Conservation (phyloP, 202 grass and related monocot genomes). For the Brachypodium distachyon region DNA sequence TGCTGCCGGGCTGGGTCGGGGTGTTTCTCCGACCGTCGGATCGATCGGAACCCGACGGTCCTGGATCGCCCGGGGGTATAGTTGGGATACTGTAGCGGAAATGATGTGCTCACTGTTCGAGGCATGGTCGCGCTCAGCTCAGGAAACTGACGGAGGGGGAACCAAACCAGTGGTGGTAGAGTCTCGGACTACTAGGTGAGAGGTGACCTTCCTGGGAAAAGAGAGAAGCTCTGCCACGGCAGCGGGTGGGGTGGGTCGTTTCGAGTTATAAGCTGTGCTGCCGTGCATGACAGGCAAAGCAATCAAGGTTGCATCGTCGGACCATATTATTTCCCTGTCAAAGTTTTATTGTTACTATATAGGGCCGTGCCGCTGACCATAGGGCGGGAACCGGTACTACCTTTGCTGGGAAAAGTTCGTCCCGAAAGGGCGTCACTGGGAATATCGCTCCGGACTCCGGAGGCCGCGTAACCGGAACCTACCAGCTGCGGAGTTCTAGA, state of each 20-base stretch:
- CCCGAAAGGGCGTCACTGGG: too few species aligned
- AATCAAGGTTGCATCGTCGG: neutral
- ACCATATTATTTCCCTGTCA: neutral
- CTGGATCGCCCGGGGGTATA: neutral
- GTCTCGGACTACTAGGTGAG: neutral
- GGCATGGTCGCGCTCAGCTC: neutral
- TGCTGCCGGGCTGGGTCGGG: neutral
- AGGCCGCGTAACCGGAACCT: too few species aligned
- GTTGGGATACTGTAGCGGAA: neutral
- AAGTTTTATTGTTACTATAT: neutral
- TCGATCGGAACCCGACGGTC: neutral
- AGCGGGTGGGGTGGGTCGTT: neutral
- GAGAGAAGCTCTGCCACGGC: too few species aligned
- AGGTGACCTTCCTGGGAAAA: too few species aligned
- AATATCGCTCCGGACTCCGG: too few species aligned
- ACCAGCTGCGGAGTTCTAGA: too few species aligned
- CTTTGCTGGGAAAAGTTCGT: too few species aligned
- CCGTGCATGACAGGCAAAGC: constrained; percentile 23
- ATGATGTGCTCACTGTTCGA: neutral
- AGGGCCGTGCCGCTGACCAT: neutral
- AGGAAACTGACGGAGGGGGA: neutral
- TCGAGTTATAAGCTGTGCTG: neutral
- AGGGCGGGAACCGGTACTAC: neutral
- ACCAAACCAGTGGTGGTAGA: neutral
- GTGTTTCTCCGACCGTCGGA: neutral